Base-by-base conservation (phyloP, 257 asterid species). In the Solanum pimpinellifolium region DNA sequence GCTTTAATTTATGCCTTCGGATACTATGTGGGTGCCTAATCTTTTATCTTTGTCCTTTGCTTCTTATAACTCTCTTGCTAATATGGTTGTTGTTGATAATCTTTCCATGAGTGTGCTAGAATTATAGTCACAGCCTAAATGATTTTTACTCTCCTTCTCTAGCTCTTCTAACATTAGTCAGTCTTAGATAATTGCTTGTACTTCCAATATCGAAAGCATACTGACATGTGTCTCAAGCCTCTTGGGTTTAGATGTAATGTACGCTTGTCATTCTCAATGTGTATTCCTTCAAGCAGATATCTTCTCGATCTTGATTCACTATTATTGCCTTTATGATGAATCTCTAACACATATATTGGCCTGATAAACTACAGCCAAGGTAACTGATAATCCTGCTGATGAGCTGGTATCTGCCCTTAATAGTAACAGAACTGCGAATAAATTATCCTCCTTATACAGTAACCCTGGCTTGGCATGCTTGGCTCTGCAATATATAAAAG, bases 401-500 rank as follows among this genome's bases (percentile, higher is more conserved):
- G 86, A 94, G 92, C 90, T 96, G 18, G 91, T 96, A 27, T 87
- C 92, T 31, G 49, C 37, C 27, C 49, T 96, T 85, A 96, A 94
- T 90, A 87, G 87, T 29, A 96, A 96, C 12, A 87, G 99, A 91
- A 95, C 98, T 0, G 92, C 98, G 2, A 92, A 95, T 41, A 93
- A 94, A 81, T 89, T 93, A 2, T 83, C 98, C 9, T 85, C 96
- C 60, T 89, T 96, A n/a, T 88, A 87, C 95, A 96, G 95, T 94
- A 95, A 88, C 88, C 93, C 93, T 1, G 99, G 99, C 83, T 92
- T 96, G 21, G 99, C 97, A 0, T 96, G 99, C 90, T 87, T 96
- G 49, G 98, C 99, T 29, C 93, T 96, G 88, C 99, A 96, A 86
- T 96, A 96, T 93, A 89, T 95, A 59, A 96, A 96, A 90, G 98